Evolutionary conservation across 2,329 filamentous ascomycete species (phyloP).

Genomic region (Rhinocladiella similis): DNA sequence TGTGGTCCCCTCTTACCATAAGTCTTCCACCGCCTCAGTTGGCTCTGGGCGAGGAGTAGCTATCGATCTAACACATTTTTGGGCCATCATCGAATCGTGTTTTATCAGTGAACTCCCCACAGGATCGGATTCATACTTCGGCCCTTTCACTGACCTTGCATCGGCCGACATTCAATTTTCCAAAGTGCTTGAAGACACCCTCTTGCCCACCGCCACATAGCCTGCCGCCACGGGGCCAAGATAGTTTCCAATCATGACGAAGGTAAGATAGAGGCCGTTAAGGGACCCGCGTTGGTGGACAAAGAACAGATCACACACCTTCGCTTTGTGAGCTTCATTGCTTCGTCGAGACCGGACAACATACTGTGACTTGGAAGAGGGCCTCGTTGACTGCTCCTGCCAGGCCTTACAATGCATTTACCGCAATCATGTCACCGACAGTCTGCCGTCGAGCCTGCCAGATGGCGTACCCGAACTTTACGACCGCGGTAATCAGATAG

Average conservation of each 20-base stretch:
- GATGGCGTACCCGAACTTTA: slow-evolving; percentile 36
- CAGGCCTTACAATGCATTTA: slow-evolving; percentile 43
- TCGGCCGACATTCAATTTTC: slow-evolving; percentile 25
- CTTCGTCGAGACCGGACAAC: too few species aligned
- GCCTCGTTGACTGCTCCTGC: slow-evolving; percentile 44
- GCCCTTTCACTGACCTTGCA: slow-evolving; percentile 38
- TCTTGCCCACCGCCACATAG: background rate
- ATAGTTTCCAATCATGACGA: slow-evolving; percentile 38
- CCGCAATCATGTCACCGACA: slow-evolving; percentile 41
- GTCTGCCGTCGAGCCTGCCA: slow-evolving; percentile 46
- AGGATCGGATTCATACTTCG: slow-evolving; percentile 41
- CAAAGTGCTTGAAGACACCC: slow-evolving; percentile 36
- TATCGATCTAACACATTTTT: slow-evolving; percentile 49
- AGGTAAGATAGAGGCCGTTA: slow-evolving; percentile 52
- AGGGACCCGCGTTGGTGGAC: slow-evolving; percentile 51
- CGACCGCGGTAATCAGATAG: slow-evolving; percentile 40
- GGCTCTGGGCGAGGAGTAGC: slow-evolving; percentile 31
- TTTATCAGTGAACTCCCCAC: slow-evolving; percentile 39
- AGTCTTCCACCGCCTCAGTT: too few species aligned
- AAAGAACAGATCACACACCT: slow-evolving; percentile 52
- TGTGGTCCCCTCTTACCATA: too few species aligned
- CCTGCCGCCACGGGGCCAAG: slow-evolving; percentile 38
- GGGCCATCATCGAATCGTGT: slow-evolving; percentile 50
- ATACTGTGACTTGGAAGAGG: slow-evolving; percentile 44
- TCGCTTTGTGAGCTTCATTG: background rate